Evolutionary conservation across 176 grass and related monocot genomes (phyloP).

Genomic region (Carex kokanica): DNA sequence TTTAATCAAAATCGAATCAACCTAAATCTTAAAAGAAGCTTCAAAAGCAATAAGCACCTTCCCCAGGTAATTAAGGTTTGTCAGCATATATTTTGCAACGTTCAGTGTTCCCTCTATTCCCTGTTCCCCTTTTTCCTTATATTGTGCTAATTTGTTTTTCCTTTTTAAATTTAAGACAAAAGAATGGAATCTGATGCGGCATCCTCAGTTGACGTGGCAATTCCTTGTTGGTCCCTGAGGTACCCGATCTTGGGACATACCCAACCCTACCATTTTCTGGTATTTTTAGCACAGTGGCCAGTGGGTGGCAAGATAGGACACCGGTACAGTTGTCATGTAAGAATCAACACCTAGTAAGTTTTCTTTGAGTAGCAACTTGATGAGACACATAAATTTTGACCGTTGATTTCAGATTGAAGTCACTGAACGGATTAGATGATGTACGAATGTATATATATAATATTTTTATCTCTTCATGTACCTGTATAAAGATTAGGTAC

Average conservation of each 20-base stretch:
- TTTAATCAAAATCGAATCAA: too few relatives aligned
- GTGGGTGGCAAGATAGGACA: neutral
- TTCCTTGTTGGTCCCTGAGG: conserved; percentile 11
- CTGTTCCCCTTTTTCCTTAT: neutral
- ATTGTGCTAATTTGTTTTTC: neutral
- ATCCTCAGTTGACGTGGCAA: conserved; percentile 36
- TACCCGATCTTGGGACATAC: conserved; percentile 16
- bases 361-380: neutral
- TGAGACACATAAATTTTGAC: neutral
- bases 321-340: neutral
- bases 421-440: neutral
- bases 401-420: neutral
- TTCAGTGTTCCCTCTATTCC: conserved; percentile 20
- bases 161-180: neutral
- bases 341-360: neutral
- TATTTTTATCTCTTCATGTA: neutral
- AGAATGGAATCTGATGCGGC: conserved; percentile 39
- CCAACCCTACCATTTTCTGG: conserved; percentile 23
- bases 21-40: neutral
- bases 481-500: neutral
- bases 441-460: neutral
- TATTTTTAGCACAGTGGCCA: neutral
- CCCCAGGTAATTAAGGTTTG: conserved; percentile 34
- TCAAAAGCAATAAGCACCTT: conserved; percentile 21
- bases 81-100: conserved; percentile 18